These are phyloP conservation scores for Ambrosiella cleistominuta DNA, from an alignment of 2,329 filamentous ascomycete species.

Conservation along the genomic window DNA sequence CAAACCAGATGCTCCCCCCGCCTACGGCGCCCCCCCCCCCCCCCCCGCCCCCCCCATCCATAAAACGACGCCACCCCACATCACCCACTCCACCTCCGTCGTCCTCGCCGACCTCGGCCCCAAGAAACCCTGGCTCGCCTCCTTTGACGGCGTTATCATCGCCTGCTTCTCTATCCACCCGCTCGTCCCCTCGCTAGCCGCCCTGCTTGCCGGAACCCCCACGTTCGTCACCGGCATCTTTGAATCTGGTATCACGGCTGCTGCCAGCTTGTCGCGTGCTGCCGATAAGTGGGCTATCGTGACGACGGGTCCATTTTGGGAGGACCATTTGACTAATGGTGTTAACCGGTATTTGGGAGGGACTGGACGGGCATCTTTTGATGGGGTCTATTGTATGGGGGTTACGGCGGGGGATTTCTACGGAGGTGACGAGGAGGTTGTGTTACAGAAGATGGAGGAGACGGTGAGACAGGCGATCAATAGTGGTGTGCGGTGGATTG, in stretches of 20 bases:
- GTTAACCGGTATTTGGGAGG: conserved; percentile 46
- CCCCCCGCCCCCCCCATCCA: conserved; percentile 37
- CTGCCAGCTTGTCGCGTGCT: conserved; percentile 32
- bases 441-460: conserved; percentile 46
- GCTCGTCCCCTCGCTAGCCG: conserved; percentile 23
- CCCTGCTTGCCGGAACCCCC: conserved; percentile 13
- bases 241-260: conserved; percentile 57
- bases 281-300: conserved; percentile 57
- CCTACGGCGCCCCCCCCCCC: too few species aligned
- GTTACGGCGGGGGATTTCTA: conserved; percentile 68
- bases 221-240: conserved; percentile 65
- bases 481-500: conserved; percentile 40
- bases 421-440: conserved; percentile 43
- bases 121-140: neutral
- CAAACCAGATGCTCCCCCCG: neutral
- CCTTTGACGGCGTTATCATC: conserved; percentile 55
- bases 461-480: conserved; percentile 51
- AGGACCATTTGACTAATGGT: conserved; percentile 48
- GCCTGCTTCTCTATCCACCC: conserved; percentile 81
- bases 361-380: conserved; percentile 37
- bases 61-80: conserved; percentile 65
- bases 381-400: conserved; percentile 67
- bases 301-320: conserved; percentile 74
- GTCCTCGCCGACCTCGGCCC: conserved; percentile 35
- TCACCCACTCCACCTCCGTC: conserved; percentile 41